A percentile compares a stretch with the other conserved stretches of the same genome.
phyloP scores from a whole-genome alignment of 345 rosid genomes.

The Cardamine chenopodiifolia region DNA sequence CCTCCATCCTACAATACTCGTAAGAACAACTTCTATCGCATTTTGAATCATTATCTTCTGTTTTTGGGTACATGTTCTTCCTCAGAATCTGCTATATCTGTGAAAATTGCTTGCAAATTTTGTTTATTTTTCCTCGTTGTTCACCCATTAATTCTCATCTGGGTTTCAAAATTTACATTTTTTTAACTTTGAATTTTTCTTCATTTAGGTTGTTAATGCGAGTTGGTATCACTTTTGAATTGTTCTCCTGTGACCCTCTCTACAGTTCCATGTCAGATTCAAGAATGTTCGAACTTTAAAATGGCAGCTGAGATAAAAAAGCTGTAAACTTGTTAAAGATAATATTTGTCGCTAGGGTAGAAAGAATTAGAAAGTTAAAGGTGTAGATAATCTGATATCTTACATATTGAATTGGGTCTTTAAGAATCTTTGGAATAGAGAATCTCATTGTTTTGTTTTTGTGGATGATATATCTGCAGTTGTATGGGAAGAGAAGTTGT shows the following conservation, averaged over 20 bases:
- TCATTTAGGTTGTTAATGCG: conserved; percentile 27
- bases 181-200: conserved; percentile 26
- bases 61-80: conserved; percentile 25
- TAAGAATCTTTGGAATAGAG: conserved; percentile 7
- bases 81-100: background rate
- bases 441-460: conserved; percentile 3
- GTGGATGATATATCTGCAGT: conserved; percentile 45
- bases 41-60: conserved; percentile 1
- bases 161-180: background rate
- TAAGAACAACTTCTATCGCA: conserved; percentile 21
- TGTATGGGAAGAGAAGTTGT: conserved; percentile 79
- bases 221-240: conserved; percentile 40
- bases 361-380: conserved; percentile 6
- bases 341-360: background rate
- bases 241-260: conserved; percentile 10
- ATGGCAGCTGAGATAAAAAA: background rate
- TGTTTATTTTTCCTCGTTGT: background rate
- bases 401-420: conserved; percentile 49
- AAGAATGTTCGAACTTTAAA: conserved; percentile 17
- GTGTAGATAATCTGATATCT: conserved; percentile 40
- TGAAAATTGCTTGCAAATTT: background rate
- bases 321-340: conserved; percentile 10
- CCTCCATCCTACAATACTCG: conserved; percentile 25
- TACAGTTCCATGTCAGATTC: conserved; percentile 28
- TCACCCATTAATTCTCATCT: background rate